phyloP scores from a whole-genome alignment of 257 asterid species.

The Paraleonurus japonicus region DNA sequence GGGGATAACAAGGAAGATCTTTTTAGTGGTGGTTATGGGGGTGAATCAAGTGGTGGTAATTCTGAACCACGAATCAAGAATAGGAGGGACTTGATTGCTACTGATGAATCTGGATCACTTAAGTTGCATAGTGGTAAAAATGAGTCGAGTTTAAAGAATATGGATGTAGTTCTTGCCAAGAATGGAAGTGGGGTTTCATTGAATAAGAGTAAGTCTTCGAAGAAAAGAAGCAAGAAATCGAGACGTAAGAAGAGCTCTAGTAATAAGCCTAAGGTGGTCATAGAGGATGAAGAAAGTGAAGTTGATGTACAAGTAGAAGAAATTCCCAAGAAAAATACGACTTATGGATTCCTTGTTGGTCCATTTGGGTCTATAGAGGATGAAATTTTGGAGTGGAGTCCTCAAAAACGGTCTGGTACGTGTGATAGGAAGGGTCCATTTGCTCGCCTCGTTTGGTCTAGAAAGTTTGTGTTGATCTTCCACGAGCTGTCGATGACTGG shows the following conservation, averaged over 20 bases:
- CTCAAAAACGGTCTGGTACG: slow-evolving; percentile 82
- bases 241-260: slow-evolving; percentile 47
- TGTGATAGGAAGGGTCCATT: slow-evolving; percentile 95
- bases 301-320: slow-evolving; percentile 61
- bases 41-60: slow-evolving; percentile 41
- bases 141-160: slow-evolving; percentile 32
- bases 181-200: slow-evolving; percentile 33
- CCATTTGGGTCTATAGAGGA: slow-evolving; percentile 94
- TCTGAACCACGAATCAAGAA: slow-evolving; percentile 31
- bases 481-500: slow-evolving; percentile 99
- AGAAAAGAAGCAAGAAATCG: slow-evolving; percentile 54
- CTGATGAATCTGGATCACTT: slow-evolving; percentile 40
- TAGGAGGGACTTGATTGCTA: slow-evolving; percentile 51
- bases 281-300: slow-evolving; percentile 42
- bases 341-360: slow-evolving; percentile 82
- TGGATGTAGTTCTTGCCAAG: slow-evolving; percentile 43
- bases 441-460: slow-evolving; percentile 97
- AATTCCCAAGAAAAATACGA: slow-evolving; percentile 66
- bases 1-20: slow-evolving; percentile 93
- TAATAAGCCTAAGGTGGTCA: slow-evolving; percentile 41
- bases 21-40: slow-evolving; percentile 83
- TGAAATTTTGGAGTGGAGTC: slow-evolving; percentile 82
- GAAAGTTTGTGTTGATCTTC: slow-evolving; percentile 85
- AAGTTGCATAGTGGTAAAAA: slow-evolving; percentile 26
- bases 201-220: slow-evolving; percentile 33